Evolutionary conservation across 345 rosid genomes (phyloP), one percentile per base, ranked within the genome.

Genomic region (Clarkia xantiana): DNA sequence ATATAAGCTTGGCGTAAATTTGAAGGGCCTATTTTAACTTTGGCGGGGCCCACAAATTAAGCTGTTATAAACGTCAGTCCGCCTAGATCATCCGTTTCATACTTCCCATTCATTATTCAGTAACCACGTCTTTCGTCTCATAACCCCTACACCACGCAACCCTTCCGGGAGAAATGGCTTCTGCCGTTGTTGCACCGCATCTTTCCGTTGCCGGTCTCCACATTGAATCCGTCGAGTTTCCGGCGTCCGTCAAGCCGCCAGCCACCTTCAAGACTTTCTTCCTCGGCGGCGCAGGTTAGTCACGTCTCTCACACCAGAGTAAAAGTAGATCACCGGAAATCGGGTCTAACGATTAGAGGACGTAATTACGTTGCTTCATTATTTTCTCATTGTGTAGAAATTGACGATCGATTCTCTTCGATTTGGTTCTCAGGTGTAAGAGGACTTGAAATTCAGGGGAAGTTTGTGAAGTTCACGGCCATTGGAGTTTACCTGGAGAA

Each of bases 241-340:
- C 78, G 34, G 72, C 86, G 9, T 25, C 73, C 41, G 76, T 71
- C 10, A 77, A 69, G 40, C 91, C 97, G 20, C 91, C 94, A 1
- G 87, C 78, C 42, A 75, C 91, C 25, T 40, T 67, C 7, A 72
- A 68, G 5, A 54, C 70, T 2, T 69, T 62, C 46, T 80, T 90
- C 81, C 97, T 90, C 65, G 88, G 70, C 47, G 97, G 95, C 47
- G 95, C 91, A 57, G 96, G 96, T 61, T 0, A 11, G 0, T 13
- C 34, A 11, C 11, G 9, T 0, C 41, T 50, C 47, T 16, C 42
- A 36, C 9, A 17, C 13, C 10, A 11, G 11, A 17, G 6, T 16
- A 8, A 2, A 40, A 7, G 15, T 11, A 10, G 2, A 12, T 42
- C 6, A 42, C 11, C 1, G 7, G 0, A 0, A 9, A 6, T 15